These are phyloP conservation scores for Apostasia ramifera DNA, from an alignment of 106 monocot genomes.

Conservation along the genomic window DNA sequence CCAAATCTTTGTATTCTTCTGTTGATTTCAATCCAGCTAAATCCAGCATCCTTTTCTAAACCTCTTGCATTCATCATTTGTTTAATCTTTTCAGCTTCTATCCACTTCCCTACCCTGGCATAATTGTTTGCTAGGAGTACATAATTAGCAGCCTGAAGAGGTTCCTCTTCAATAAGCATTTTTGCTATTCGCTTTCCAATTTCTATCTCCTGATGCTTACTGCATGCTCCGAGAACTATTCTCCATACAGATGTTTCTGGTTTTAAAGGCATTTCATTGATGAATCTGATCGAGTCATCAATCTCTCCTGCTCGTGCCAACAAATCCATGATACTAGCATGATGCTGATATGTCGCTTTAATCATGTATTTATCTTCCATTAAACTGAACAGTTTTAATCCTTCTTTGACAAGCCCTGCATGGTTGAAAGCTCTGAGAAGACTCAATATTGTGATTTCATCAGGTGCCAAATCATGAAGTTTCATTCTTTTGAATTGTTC, in stretches of 20 bases:
- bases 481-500: constrained; percentile 13
- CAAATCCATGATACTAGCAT: constrained; percentile 16
- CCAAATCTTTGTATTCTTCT: constrained; percentile 15
- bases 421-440: constrained; percentile 28
- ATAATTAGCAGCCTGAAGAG: constrained; percentile 24
- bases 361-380: constrained; percentile 16
- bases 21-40: constrained; percentile 22
- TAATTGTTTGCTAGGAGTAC: constrained; percentile 23
- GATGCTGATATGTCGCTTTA: constrained; percentile 15
- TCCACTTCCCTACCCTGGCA: constrained; percentile 16
- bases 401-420: constrained; percentile 18
- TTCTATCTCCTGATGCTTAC: constrained; percentile 19
- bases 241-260: constrained; percentile 12
- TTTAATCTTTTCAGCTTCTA: constrained; percentile 17
- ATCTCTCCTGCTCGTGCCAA: constrained; percentile 21
- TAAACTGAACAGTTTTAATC: constrained; percentile 16
- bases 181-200: constrained; percentile 19
- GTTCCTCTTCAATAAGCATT: constrained; percentile 20
- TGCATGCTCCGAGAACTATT: constrained; percentile 23
- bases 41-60: constrained; percentile 15
- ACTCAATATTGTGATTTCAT: constrained; percentile 20
- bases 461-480: constrained; percentile 9
- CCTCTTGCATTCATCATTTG: constrained; percentile 18
- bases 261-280: constrained; percentile 17
- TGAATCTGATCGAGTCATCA: constrained; percentile 10